phyloP scores from a whole-genome alignment of 108 stramenopile genomes.

The Cyclotella atomus region DNA sequence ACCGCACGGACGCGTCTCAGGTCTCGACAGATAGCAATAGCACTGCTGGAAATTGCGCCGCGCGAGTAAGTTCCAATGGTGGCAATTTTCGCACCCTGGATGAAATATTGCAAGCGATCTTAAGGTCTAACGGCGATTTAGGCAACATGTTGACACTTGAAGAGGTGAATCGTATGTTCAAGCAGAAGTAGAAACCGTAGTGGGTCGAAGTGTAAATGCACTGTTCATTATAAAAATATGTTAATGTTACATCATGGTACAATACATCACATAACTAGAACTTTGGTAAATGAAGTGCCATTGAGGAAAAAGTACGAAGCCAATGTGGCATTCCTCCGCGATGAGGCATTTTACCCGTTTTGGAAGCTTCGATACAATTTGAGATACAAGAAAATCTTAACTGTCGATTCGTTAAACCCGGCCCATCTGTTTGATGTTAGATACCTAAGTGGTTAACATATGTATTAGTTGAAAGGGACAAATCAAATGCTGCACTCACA shows the following conservation, averaged over 20 bases:
- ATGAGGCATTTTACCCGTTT: slow-evolving; percentile 47
- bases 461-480: too few relatives aligned
- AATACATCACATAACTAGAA: too few relatives aligned
- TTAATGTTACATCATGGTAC: too few relatives aligned
- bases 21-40: not conserved
- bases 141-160: too few relatives aligned
- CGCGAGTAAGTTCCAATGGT: too few relatives aligned
- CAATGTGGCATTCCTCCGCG: slow-evolving; percentile 10
- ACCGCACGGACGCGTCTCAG: not conserved
- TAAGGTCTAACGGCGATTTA: too few relatives aligned
- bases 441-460: too few relatives aligned
- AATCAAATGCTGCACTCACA: too few relatives aligned
- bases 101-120: not conserved
- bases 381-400: slow-evolving; percentile 66
- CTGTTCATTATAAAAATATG: not conserved
- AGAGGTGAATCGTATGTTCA: not conserved
- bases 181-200: not conserved
- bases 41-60: too few relatives aligned
- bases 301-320: slow-evolving; percentile 27
- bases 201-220: not conserved
- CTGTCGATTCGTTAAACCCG: slow-evolving; percentile 65
- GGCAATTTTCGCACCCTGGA: too few relatives aligned
- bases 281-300: not conserved
- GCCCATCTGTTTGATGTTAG: too few relatives aligned
- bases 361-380: slow-evolving; percentile 76